Conservation (phyloP, 164 flowering plant species). For the Platanus orientalis region DNA sequence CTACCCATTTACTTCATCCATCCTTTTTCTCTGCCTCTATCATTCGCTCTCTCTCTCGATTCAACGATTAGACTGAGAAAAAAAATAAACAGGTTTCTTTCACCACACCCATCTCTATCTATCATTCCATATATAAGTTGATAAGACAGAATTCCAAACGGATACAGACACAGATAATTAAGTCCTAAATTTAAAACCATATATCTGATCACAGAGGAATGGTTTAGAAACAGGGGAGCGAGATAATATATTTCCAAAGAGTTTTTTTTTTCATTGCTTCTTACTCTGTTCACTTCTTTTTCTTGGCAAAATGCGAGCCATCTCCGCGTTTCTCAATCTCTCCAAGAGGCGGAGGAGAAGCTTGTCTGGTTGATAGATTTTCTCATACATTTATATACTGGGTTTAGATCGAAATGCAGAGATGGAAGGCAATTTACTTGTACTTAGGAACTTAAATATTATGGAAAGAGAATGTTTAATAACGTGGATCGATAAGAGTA, state of each 20-base stretch:
- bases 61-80: slow-evolving; percentile 1
- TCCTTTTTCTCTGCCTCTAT: neutral
- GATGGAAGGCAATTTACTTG: slow-evolving; percentile 49
- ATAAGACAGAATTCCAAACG: neutral
- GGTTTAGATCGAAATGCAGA: slow-evolving; percentile 29
- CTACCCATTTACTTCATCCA: neutral
- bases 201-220: neutral
- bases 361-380: neutral
- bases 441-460: neutral
- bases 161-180: neutral
- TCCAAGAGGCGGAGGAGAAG: neutral
- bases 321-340: slow-evolving; percentile 37
- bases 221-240: neutral
- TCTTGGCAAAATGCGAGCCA: slow-evolving; percentile 46
- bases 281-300: slow-evolving; percentile 3
- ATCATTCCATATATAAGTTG: neutral
- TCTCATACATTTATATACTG: neutral
- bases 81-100: neutral
- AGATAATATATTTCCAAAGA: neutral
- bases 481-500: no score
- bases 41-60: slow-evolving; percentile 5
- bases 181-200: no score
- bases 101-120: neutral
- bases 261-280: slow-evolving; percentile 16
- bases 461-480: no score